These are phyloP conservation scores for Rhododendron henanense DNA, from an alignment of 148 eudicot species.

Conservation along the genomic window DNA sequence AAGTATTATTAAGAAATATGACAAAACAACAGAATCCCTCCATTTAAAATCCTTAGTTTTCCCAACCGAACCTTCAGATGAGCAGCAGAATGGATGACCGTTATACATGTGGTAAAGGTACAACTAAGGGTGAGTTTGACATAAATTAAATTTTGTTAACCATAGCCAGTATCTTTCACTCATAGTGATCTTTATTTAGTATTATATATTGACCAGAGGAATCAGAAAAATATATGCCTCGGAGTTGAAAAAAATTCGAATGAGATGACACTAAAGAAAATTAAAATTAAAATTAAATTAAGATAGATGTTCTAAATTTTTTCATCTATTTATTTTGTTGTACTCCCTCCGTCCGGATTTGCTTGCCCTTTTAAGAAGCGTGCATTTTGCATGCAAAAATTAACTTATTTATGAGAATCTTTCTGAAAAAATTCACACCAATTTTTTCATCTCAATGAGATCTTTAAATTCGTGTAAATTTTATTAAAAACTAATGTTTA, in stretches of 20 bases:
- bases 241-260: too few relatives aligned
- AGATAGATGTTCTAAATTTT: too few relatives aligned
- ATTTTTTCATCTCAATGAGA: too few relatives aligned
- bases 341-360: too few relatives aligned
- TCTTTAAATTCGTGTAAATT: too few relatives aligned
- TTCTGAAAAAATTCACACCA: too few relatives aligned
- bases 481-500: too few relatives aligned
- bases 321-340: not conserved
- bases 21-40: not conserved
- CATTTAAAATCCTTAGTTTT: not conserved
- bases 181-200: not conserved
- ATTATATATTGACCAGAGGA: not conserved
- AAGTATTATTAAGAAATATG: not conserved
- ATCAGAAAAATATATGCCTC: not conserved
- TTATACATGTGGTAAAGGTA: not conserved
- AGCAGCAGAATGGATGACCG: not conserved
- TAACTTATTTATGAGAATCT: too few relatives aligned
- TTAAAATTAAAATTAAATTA: too few relatives aligned
- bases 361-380: too few relatives aligned
- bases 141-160: not conserved
- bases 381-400: too few relatives aligned
- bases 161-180: not conserved
- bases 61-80: not conserved
- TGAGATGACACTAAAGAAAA: too few relatives aligned
- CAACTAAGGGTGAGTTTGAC: not conserved